Evolutionary conservation across 2,329 filamentous ascomycete genomes (phyloP), one percentile per base, ranked within the genome.

Genomic region (Scedosporium dehoogii): DNA sequence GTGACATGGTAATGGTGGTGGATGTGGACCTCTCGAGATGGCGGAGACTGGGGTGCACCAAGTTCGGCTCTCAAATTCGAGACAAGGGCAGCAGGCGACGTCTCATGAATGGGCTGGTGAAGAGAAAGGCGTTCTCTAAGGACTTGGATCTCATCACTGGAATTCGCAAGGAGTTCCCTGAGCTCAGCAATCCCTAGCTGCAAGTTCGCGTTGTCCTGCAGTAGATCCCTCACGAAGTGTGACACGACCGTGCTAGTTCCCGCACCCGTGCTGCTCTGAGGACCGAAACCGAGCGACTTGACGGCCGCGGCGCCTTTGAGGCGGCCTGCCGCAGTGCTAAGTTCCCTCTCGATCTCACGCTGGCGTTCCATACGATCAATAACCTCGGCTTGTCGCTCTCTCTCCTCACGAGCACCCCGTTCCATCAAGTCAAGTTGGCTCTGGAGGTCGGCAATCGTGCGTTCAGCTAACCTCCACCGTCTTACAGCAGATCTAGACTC

Each of bases 191-290:
- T 96, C 16, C 92, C 92, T 65, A 94, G 82, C 73, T 99, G 94
- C 55, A 99, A 78, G 68, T 91, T 96, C 9, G 92, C 91, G 70
- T 99, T 99, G 73, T 99, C 94, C 69, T 96, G 88, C 18, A 99
- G 79, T 62, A 99, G 90, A 72, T 97, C 94, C 67, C 92, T 91
- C 62, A 99, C 94, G 68, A 99, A 97, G 70, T 96, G 91, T 21
- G 91, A 92, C n/a, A 97, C 91, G 44, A 96, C 91, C 63, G 80
- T 86, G 65, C 80, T 85, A 9, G 84, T 38, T 33, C 29, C 29
- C 6, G 29, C 29, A 6, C 33, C 33, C 33, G 33, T 81, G 62
- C 60, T 62, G 46, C 48, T 33, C 61, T 77, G 78, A 67, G 83
- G 83, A 33, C 83, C 80, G 3, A 82, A 80, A 3, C 81, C 81